Percentiles rank a stretch among this genome's conserved stretches.
phyloP scores from a whole-genome alignment of 2,329 filamentous ascomycete genomes.

The Cryphonectria naterciae region DNA sequence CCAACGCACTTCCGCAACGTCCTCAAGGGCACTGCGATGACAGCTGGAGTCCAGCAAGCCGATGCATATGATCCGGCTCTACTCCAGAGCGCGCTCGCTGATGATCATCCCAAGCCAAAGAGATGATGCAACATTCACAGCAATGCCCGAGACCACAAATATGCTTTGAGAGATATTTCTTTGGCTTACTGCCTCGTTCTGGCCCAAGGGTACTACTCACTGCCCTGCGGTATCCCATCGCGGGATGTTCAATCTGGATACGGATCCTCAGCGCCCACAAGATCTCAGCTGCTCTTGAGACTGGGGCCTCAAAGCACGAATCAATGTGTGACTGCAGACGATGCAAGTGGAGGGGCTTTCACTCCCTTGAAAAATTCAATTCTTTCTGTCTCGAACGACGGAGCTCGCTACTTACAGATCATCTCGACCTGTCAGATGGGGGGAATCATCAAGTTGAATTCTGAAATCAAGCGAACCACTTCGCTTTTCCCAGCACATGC shows the following conservation, averaged over 20 bases:
- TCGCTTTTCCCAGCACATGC: slow-evolving; percentile 25
- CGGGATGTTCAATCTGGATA: neutral
- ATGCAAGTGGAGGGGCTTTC: neutral
- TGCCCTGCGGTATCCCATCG: neutral
- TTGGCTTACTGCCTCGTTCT: neutral
- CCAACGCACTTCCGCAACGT: slow-evolving; percentile 33
- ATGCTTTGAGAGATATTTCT: too few relatives aligned
- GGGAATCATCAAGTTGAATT: slow-evolving; percentile 43
- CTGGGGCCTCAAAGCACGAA: neutral
- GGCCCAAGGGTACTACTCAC: neutral
- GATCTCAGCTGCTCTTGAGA: neutral
- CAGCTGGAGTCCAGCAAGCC: slow-evolving; percentile 29
- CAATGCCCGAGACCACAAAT: neutral
- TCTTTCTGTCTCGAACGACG: slow-evolving; percentile 24
- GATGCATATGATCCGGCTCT: slow-evolving; percentile 32
- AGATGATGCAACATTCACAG: slow-evolving; percentile 12
- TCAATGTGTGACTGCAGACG: neutral
- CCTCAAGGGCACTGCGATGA: slow-evolving; percentile 29
- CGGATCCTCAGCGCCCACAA: slow-evolving; percentile 3
- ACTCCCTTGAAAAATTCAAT: slow-evolving; percentile 1
- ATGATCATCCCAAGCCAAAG: slow-evolving; percentile 20
- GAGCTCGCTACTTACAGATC: slow-evolving; percentile 27
- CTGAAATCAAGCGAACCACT: slow-evolving; percentile 30
- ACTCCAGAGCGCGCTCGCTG: slow-evolving; percentile 31
- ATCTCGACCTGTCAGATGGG: slow-evolving; percentile 29